Evolutionary conservation across 805 yeast species (phyloP), one percentile per base, ranked within the genome.

Genomic region (Lachancea thermotolerans): DNA sequence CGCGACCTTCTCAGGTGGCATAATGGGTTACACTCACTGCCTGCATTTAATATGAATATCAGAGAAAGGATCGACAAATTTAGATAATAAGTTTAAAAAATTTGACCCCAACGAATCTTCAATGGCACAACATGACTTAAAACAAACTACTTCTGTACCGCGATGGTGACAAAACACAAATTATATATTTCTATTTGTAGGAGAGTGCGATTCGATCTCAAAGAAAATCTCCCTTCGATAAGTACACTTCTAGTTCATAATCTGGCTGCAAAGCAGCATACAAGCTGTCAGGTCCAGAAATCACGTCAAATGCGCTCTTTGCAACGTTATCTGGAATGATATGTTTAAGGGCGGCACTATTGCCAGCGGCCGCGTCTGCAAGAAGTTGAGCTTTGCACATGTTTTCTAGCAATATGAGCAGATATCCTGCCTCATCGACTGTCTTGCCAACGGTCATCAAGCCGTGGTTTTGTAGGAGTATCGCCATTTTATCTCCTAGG

Each of bases 201-300:
- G 4, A 21, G 4, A 21, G 25, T 21, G 7, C 25, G 6, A 7
- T 21, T 25, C 11, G 27, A n/a, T 40, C 31, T n/a, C 11, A 16
- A n/a, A 57, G 45, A 35, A 61, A 55, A 10, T 59, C 59, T 4
- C 64, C 67, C 12, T 58, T 52, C 5, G 59, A 37, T 34, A 55
- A 35, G 21, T 55, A 61, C 6, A 65, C 49, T 59, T 78, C 82
- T 41, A 58, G 71, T 51, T 79, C 82, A 36, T 68, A 71, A 47
- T 84, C 90, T 2, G 84, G 79, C 64, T 83, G 89, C 64, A 84
- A 82, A 54, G 85, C 93, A 37, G 79, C 70, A 65, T 79, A 85
- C 48, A 85, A 64, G 3, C 82, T 69, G 54, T 81, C 90, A 5
- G 84, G 79, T 59, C 84, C 89, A 10, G 77, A 77, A 14, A 71